Base-by-base conservation (phyloP, 2,329 filamentous ascomycete species). In the Diaporthe velutina region DNA sequence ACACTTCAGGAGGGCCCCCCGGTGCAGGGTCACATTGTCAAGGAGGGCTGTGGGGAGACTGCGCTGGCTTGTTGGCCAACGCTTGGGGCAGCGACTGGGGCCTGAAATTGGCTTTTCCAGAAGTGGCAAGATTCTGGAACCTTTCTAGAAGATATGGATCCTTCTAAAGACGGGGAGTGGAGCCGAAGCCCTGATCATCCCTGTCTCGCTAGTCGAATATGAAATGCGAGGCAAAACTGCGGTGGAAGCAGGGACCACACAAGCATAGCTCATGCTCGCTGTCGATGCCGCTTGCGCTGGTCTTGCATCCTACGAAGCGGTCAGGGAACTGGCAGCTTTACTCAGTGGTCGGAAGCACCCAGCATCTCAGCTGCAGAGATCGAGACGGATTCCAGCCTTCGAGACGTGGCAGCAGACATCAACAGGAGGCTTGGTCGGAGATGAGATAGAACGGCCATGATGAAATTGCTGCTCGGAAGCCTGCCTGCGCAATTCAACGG, bases 91-190 rank as follows among this genome's bases (percentile, higher is more conserved):
- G 12, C 30, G 45, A 70, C 72, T 68, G 72, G 74, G 74, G 54
- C 52, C 48, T 54, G 35, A 64, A 64, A 40, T 76, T 54, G 70
- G 54, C 73, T 73, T 71, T 70, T 25, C 75, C 61, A 52, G 25
- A 72, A 72, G 35, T 3, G 70, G 75, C 50, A 77, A 64, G 52
- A 28, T 75, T 77, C 74, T 71, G 74, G 75, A 77, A 75, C 48
- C 58, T 48, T 77, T 77, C 73, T 70, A 74, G 73, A 74, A 74
- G 67, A 42, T 54, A 42, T 64, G 70, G 70, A 42, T 64, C 57
- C 70, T 72, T 64, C 57, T 45, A 72, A 72, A 52, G 57, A 72
- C 70, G 70, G 70, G 70, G 70, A 61, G 60, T 72, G 73, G 58
- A 61, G 54, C 66, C 64, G 72, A 45, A 28, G 64, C 64, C 54